phyloP scores from a whole-genome alignment of 257 asterid species.

The Thymus quinquecostatus region DNA sequence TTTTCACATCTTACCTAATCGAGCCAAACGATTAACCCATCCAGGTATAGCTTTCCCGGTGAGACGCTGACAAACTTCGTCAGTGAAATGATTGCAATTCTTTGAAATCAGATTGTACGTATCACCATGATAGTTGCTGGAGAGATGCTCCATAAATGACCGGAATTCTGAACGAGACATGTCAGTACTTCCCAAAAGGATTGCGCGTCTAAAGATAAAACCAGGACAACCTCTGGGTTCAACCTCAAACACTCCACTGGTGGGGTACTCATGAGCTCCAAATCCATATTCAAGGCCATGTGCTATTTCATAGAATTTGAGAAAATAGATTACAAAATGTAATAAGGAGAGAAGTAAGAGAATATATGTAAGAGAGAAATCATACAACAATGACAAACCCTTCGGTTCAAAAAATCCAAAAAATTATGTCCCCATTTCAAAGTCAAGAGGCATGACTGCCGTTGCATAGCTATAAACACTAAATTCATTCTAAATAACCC shows the following conservation, averaged over 20 bases:
- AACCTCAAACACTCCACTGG: slow-evolving; percentile 93
- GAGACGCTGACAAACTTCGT: slow-evolving; percentile 70
- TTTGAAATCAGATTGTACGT: slow-evolving; percentile 84
- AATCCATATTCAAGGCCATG: slow-evolving; percentile 87
- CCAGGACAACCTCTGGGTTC: slow-evolving; percentile 95
- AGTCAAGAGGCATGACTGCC: slow-evolving; percentile 4
- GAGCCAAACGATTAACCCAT: slow-evolving; percentile 94
- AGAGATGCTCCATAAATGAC: slow-evolving; percentile 78
- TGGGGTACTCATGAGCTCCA: slow-evolving; percentile 91
- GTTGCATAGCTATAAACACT: slow-evolving; percentile 2
- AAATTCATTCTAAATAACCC: slow-evolving; percentile 8
- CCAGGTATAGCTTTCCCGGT: slow-evolving; percentile 88
- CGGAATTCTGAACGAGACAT: slow-evolving; percentile 76
- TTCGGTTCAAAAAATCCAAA: slow-evolving; percentile 12
- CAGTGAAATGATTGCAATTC: slow-evolving; percentile 94
- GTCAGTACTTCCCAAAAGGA: slow-evolving; percentile 77
- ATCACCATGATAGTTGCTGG: slow-evolving; percentile 77
- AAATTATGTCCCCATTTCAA: background rate
- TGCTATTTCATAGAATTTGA: slow-evolving; percentile 44
- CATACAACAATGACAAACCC: slow-evolving; percentile 11
- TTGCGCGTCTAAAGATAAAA: slow-evolving; percentile 74
- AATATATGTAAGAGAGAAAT: slow-evolving; percentile 10
- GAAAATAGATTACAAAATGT: slow-evolving; percentile 13
- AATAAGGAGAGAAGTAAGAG: background rate
- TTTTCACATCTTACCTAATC: slow-evolving; percentile 58